Evolutionary conservation across 768 basidiomycete genomes (phyloP).

Genomic region (Boletus sp.): DNA sequence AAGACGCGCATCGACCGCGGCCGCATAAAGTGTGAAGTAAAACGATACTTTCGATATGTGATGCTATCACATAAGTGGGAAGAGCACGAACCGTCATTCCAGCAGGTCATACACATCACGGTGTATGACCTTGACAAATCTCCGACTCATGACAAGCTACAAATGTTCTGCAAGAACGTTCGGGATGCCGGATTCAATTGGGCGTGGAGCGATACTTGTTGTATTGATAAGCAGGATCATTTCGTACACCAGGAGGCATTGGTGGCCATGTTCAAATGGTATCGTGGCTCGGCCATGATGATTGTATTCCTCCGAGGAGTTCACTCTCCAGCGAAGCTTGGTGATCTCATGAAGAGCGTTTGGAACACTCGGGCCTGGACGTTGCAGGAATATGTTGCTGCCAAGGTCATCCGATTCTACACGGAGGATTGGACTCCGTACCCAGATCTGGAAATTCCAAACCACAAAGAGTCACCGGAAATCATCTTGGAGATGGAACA

Average conservation of each 20-base stretch:
- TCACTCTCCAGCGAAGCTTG: not conserved
- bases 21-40: too few species aligned
- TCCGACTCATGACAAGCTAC: not conserved
- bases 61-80: too few species aligned
- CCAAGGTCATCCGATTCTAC: constrained; percentile 7
- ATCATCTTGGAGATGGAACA: constrained; percentile 7
- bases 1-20: too few species aligned
- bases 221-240: constrained; percentile 2
- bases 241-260: constrained; percentile 2
- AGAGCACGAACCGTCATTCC: too few species aligned
- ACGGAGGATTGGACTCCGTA: not conserved
- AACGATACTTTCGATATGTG: too few species aligned
- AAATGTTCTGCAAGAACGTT: constrained; percentile 4
- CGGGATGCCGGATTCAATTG: constrained; percentile 1
- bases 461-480: constrained; percentile 4
- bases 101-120: too few species aligned
- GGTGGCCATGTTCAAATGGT: constrained; percentile 9
- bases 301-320: constrained; percentile 4
- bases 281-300: not conserved
- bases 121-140: constrained; percentile 4
- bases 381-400: not conserved
- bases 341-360: not conserved
- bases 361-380: constrained; percentile 4
- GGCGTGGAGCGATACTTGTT: constrained; percentile 10
- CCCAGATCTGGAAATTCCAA: not conserved